These are phyloP conservation scores for Erythrophleum ivorense DNA, from an alignment of 331 rosid species.

Conservation along the genomic window DNA sequence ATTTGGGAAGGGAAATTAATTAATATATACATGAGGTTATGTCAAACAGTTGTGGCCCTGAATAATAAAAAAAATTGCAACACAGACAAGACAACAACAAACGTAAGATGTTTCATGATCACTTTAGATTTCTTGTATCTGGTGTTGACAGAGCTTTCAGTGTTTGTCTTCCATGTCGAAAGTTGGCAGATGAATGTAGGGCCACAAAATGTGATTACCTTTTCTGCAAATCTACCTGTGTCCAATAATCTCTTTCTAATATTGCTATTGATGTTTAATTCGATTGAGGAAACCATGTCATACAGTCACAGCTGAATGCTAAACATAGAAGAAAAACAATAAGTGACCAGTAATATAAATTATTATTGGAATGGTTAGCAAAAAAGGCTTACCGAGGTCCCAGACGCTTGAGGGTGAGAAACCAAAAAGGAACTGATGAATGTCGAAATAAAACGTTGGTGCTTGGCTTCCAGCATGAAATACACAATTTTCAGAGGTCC, in stretches of 20 bases:
- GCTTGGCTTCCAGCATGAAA: constrained; percentile 28
- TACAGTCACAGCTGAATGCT: neutral
- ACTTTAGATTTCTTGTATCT: neutral
- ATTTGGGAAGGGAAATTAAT: constrained; percentile 10
- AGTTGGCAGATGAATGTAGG: neutral
- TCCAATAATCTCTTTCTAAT: constrained; percentile 19
- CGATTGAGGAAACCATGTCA: neutral
- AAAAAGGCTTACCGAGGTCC: neutral
- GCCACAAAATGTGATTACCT: neutral
- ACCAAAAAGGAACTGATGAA: neutral
- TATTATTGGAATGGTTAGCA: neutral
- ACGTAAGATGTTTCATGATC: neutral
- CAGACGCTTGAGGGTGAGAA: neutral
- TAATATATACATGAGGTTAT: neutral
- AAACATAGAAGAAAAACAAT: neutral
- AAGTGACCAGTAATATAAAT: too few relatives aligned
- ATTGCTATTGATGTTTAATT: neutral
- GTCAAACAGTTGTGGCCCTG: neutral
- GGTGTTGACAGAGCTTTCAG: constrained; percentile 4
- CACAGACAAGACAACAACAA: constrained; percentile 1
- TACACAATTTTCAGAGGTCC: neutral
- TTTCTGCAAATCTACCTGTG: too few relatives aligned
- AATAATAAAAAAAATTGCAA: neutral
- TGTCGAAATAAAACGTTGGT: neutral
- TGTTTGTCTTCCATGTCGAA: neutral